These are phyloP conservation scores for Rhizopogon roseolus DNA, from an alignment of 768 basidiomycete genomes.

Conservation along the genomic window DNA sequence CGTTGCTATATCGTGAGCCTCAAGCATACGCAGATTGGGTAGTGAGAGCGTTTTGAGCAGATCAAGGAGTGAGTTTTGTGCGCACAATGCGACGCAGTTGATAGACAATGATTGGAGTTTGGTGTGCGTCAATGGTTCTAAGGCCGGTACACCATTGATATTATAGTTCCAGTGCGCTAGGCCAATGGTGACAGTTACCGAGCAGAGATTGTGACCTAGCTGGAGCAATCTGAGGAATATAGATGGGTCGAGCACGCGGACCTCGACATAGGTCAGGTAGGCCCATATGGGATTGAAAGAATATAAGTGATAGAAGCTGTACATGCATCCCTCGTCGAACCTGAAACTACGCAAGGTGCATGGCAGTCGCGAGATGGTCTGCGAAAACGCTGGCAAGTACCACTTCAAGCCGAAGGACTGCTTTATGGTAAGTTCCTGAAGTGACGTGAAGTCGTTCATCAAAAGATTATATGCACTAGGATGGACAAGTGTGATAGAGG, in stretches of 20 bases:
- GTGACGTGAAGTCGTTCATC: constrained; percentile 11
- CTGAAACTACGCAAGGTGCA: background rate
- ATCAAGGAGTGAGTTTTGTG: no score
- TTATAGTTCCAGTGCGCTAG: no score
- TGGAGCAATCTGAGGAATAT: constrained; percentile 9
- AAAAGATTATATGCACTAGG: constrained; percentile 7
- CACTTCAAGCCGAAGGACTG: no score
- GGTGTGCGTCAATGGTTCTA: constrained; percentile 4
- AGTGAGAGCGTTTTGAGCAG: no score
- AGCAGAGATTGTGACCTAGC: constrained; percentile 15
- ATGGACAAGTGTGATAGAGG: constrained; percentile 10
- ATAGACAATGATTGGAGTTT: constrained; percentile 11
- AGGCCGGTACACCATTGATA: background rate
- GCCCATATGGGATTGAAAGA: constrained; percentile 9
- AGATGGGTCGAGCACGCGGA: background rate
- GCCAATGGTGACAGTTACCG: constrained; percentile 3
- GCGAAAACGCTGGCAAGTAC: no score
- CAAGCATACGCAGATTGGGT: no score
- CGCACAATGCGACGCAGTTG: constrained; percentile 1
- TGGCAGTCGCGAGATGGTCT: constrained; percentile 5
- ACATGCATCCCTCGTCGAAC: no score
- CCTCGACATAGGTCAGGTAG: constrained; percentile 12
- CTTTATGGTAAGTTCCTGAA: constrained; percentile 15
- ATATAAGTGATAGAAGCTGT: background rate
- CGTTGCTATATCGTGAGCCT: no score